Evolutionary conservation across 768 basidiomycete genomes (phyloP), one percentile per base, ranked within the genome.

Genomic region (Termitomyces sp.): DNA sequence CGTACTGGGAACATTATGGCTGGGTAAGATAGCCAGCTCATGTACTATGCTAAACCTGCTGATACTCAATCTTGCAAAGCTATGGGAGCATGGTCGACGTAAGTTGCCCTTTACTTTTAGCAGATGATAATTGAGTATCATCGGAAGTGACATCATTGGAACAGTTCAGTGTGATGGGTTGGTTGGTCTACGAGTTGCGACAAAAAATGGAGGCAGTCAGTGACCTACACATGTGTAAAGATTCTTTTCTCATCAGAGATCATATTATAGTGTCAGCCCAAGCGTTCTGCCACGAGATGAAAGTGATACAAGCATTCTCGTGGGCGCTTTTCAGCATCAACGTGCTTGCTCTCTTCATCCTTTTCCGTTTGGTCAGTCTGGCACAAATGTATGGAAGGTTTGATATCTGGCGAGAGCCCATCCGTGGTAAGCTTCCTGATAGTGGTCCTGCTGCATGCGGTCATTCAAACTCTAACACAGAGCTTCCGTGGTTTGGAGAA

Each of bases 401-500:
- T 48, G 63, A 75, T 55, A 84, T 85, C 48, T 87, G 86, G 84
- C 58, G 64, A 16, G 84, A 85, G 65, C 84, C 85, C 16, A 84
- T 84, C 59, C 72, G 76, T 69, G 79, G 80, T 80, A 50, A 50
- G 72, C 49, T 35, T 52, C 18, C n/a, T 33, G 20, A 12, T 18
- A 20, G 6, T 28, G n/a, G 20, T 13, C 35, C 5, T 8, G 4
- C 48, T 43, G 30, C 41, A 43, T 41, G 28, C 13, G 13, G 13
- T 32, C 8, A 18, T 46, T 43, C 28, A 43, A 9, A 43, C 23
- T 51, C 30, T 28, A n/a, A 35, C 47, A 2, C 71, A 76, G 87
- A 91, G 63, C 78, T 92, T 10, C 86, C 86, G 1, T 91, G 90
- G 90, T 91, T 87, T 66, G 83, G 83, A 50, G 85, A 91, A 75